Percentiles rank a stretch among this genome's conserved stretches.
phyloP scores from a whole-genome alignment of 352 stramenopile species.

The Phytophthora niederhauseri region DNA sequence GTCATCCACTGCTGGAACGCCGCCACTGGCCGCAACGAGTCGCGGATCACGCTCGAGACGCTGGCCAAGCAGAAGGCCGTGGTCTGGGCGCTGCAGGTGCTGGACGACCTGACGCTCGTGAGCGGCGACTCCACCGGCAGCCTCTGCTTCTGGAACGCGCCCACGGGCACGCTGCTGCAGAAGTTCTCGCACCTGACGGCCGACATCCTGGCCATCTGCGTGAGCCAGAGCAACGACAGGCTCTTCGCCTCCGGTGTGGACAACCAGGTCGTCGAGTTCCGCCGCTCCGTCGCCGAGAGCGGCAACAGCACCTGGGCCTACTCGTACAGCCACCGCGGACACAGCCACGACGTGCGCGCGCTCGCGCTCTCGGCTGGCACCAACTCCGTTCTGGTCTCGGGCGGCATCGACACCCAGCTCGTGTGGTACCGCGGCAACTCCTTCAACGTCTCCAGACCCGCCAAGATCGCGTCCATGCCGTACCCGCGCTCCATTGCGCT shows the following conservation, averaged over 20 bases:
- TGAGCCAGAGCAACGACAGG: conserved; percentile 84
- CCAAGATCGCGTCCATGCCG: conserved; percentile 91
- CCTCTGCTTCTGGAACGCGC: conserved; percentile 94
- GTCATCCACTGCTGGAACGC: conserved; percentile 91
- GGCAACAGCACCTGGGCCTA: conserved; percentile 73
- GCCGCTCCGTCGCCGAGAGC: conserved; percentile 45
- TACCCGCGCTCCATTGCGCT: conserved; percentile 73
- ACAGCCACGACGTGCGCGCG: conserved; percentile 92
- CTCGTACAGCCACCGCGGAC: conserved; percentile 87
- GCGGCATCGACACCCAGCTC: conserved; percentile 94
- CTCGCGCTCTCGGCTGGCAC: conserved; percentile 70
- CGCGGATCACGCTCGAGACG: conserved; percentile 83
- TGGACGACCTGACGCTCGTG: conserved; percentile 93
- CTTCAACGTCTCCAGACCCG: conserved; percentile 87
- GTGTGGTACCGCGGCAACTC: conserved; percentile 89
- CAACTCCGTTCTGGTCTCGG: conserved; percentile 85
- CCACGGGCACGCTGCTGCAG: conserved; percentile 91
- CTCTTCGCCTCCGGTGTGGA: conserved; percentile 95
- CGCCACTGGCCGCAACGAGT: conserved; percentile 74
- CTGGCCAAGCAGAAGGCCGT: conserved; percentile 78
- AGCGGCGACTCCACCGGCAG: conserved; percentile 93
- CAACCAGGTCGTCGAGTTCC: conserved; percentile 92
- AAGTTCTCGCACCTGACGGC: conserved; percentile 93
- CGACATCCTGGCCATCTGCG: conserved; percentile 90
- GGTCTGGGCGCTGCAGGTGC: conserved; percentile 91